A percentile compares a stretch with the other conserved stretches of the same genome.
Evolutionary conservation across 2,329 filamentous ascomycete genomes (phyloP).

Genomic region (Triangularia verruculosa): DNA sequence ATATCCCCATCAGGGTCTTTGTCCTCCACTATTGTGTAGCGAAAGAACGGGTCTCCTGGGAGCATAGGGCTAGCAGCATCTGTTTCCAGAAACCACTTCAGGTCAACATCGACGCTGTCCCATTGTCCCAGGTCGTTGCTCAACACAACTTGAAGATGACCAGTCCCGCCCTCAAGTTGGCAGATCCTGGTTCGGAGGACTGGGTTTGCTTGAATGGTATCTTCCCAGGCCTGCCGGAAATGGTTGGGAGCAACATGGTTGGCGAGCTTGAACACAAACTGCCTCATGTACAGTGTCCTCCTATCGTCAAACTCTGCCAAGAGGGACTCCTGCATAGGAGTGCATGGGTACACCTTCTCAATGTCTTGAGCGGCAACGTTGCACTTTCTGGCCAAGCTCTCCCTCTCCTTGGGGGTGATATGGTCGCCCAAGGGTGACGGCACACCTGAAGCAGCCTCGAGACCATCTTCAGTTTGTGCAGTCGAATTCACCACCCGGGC

Average conservation of each 20-base stretch:
- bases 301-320: slow-evolving; percentile 2
- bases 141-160: slow-evolving; percentile 8
- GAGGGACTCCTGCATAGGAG: slow-evolving; percentile 25
- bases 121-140: slow-evolving; percentile 5
- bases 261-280: slow-evolving; percentile 2
- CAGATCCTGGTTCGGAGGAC: slow-evolving; percentile 15
- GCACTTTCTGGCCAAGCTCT: slow-evolving; percentile 30
- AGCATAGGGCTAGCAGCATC: slow-evolving; percentile 5
- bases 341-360: slow-evolving; percentile 53
- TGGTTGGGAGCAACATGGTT: not conserved
- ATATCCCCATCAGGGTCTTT: slow-evolving; percentile 9
- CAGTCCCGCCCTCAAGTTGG: not conserved
- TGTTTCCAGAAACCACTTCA: not conserved
- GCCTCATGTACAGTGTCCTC: slow-evolving; percentile 8
- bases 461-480: not conserved
- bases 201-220: slow-evolving; percentile 1
- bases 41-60: slow-evolving; percentile 10
- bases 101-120: not conserved
- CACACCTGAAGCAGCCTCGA: not conserved
- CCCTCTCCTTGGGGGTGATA: slow-evolving; percentile 21
- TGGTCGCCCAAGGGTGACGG: slow-evolving; percentile 31
- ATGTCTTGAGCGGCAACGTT: slow-evolving; percentile 33
- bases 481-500: not conserved
- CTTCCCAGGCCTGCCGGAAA: slow-evolving; percentile 3
- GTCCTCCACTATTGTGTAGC: slow-evolving; percentile 13